Percentiles rank a stretch among this genome's conserved stretches.
Evolutionary conservation across 805 yeast species (phyloP).

Genomic region (Suhomyces prunicola): DNA sequence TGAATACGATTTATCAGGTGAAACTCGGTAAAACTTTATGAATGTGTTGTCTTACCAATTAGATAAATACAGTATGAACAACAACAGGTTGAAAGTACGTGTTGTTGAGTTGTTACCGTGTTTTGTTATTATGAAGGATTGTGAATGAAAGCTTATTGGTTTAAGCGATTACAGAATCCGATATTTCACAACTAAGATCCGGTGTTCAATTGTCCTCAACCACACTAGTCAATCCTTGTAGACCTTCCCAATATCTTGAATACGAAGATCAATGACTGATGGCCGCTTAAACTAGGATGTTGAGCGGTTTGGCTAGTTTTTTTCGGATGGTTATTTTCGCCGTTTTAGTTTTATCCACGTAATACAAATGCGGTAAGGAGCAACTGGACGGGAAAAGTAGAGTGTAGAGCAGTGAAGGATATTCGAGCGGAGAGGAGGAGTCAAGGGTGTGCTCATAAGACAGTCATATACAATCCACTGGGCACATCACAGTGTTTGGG

Average conservation of each 20-base stretch:
- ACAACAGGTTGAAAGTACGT: background rate
- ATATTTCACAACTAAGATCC: background rate
- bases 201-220: background rate
- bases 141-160: background rate
- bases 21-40: background rate
- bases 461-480: background rate
- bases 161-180: background rate
- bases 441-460: background rate
- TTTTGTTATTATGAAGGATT: background rate
- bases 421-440: too few relatives aligned
- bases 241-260: background rate
- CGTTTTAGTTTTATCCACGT: conserved; percentile 3
- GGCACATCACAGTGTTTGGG: background rate
- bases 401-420: background rate
- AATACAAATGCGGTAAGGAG: background rate
- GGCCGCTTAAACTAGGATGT: background rate
- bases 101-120: background rate
- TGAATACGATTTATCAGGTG: background rate
- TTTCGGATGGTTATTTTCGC: conserved; percentile 2
- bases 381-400: background rate
- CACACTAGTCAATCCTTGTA: background rate
- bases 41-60: background rate
- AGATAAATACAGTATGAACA: background rate
- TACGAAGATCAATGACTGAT: background rate
- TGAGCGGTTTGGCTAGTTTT: background rate